These are phyloP conservation scores for Sporobolomyces roseus DNA, from an alignment of 768 basidiomycete genomes.

Conservation along the genomic window DNA sequence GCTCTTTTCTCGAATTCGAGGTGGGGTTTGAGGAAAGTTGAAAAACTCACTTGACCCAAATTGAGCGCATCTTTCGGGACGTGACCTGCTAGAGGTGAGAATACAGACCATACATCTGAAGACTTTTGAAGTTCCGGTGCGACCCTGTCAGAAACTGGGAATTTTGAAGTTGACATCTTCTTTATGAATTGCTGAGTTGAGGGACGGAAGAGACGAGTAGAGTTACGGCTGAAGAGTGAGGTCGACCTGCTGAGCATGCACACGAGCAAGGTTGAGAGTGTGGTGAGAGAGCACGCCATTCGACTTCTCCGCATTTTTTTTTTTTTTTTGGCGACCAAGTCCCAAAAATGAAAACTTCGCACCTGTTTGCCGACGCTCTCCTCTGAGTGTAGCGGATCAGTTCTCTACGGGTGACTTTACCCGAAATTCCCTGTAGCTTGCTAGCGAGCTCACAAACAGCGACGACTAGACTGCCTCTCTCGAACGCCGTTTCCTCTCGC, in stretches of 20 bases:
- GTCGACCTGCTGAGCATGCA: constrained; percentile 2
- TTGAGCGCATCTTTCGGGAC: constrained; percentile 88
- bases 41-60: constrained; percentile 67
- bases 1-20: no score
- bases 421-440: no score
- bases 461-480: no score
- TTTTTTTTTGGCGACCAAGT: no score
- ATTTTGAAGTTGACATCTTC: neutral
- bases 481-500: no score
- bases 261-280: neutral
- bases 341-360: no score
- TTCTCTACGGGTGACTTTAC: no score
- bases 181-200: neutral
- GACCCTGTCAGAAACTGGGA: constrained; percentile 22
- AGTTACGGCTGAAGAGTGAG: neutral
- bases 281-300: no score
- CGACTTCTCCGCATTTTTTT: no score
- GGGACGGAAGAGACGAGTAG: neutral
- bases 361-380: no score
- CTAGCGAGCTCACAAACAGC: no score
- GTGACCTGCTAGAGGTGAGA: constrained; percentile 31
- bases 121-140: constrained; percentile 20
- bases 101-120: constrained; percentile 82
- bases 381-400: no score
- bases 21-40: neutral